Conservation (phyloP, 495 filamentous ascomycete species). For the Pyronema domesticum region DNA sequence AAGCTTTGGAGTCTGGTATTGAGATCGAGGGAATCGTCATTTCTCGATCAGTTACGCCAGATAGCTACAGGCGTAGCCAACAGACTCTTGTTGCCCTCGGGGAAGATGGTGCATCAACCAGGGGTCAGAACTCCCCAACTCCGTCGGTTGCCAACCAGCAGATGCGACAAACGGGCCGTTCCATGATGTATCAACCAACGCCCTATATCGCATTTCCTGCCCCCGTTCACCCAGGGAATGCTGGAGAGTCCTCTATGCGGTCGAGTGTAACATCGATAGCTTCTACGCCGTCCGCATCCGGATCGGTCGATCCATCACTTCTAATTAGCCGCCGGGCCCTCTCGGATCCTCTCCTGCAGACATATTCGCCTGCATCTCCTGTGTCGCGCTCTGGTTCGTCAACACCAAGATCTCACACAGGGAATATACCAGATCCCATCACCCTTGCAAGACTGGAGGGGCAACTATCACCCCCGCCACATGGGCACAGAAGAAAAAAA, state of each 20-base stretch:
- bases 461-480: constrained; percentile 2
- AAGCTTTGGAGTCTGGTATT: constrained; percentile 71
- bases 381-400: background rate
- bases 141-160: constrained; percentile 7
- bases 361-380: background rate
- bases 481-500: constrained; percentile 7
- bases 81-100: constrained; percentile 21
- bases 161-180: constrained; percentile 11
- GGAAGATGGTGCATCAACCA: constrained; percentile 12
- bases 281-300: constrained; percentile 12
- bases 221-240: constrained; percentile 4
- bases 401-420: background rate
- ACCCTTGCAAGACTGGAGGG: constrained; percentile 21
- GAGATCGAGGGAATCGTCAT: constrained; percentile 83
- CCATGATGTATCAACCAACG: constrained; percentile 22
- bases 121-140: constrained; percentile 13
- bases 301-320: background rate
- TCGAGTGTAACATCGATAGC: constrained; percentile 19
- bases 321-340: background rate
- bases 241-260: constrained; percentile 12
- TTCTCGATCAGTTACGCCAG: constrained; percentile 44
- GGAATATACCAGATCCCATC: constrained; percentile 11
- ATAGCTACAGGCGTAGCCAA: constrained; percentile 15
- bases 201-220: constrained; percentile 19
- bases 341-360: constrained; percentile 1